Conservation (phyloP, 768 basidiomycete species). For the Leccinum variicolor region DNA sequence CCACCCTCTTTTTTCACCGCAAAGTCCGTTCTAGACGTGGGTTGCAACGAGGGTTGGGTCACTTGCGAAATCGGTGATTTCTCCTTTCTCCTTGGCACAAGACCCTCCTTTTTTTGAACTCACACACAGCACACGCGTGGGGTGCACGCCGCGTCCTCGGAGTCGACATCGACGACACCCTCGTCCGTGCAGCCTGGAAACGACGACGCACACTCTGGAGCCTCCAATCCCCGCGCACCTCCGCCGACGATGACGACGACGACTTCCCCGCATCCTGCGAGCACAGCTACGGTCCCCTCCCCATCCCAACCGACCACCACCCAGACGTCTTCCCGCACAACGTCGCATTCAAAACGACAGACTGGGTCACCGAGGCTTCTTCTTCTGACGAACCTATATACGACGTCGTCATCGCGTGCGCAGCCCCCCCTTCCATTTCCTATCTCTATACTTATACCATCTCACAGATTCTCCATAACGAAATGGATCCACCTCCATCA, state of each 20-base stretch:
- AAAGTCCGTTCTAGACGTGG: slow-evolving; percentile 74
- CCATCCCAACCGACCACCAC: slow-evolving; percentile 45
- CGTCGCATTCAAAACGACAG: slow-evolving; percentile 62
- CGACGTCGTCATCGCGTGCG: slow-evolving; percentile 79
- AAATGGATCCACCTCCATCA: slow-evolving; percentile 91
- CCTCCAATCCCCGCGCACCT: slow-evolving; percentile 37
- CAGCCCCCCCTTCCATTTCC: neutral
- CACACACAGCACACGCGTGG: slow-evolving; percentile 55
- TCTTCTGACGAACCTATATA: slow-evolving; percentile 61
- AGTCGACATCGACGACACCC: slow-evolving; percentile 78
- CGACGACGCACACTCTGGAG: slow-evolving; percentile 71
- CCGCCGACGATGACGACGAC: slow-evolving; percentile 23
- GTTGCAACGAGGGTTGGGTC: slow-evolving; percentile 85
- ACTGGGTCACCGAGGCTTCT: slow-evolving; percentile 66
- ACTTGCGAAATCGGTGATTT: slow-evolving; percentile 76
- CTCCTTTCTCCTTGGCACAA: slow-evolving; percentile 3
- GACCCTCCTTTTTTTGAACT: too few species aligned
- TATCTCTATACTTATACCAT: neutral
- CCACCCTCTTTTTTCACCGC: slow-evolving; percentile 48
- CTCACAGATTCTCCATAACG: slow-evolving; percentile 60
- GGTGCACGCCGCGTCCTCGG: slow-evolving; percentile 69
- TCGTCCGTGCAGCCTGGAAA: slow-evolving; percentile 76
- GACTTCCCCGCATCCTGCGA: slow-evolving; percentile 80
- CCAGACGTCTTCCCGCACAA: slow-evolving; percentile 70
- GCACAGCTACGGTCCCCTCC: slow-evolving; percentile 72